Percentiles rank a stretch among this genome's conserved stretches.
Evolutionary conservation across 345 rosid genomes (phyloP).

Genomic region (Hibiscus tridactylites): DNA sequence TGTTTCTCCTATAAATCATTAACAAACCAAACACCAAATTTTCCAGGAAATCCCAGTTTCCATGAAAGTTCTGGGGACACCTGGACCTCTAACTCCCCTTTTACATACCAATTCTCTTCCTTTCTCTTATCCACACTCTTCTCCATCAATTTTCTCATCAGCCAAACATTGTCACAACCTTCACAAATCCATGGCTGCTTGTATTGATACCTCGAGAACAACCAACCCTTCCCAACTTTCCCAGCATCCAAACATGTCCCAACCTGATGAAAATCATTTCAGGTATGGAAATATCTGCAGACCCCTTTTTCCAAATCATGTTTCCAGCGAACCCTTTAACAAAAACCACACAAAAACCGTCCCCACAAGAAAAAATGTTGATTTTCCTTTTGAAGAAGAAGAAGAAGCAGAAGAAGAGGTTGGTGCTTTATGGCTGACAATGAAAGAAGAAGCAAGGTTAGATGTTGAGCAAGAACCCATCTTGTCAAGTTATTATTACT

Average conservation of each 20-base stretch:
- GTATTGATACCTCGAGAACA: constrained; percentile 50
- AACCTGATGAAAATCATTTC: constrained; percentile 27
- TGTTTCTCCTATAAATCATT: not conserved
- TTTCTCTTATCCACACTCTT: constrained; percentile 2
- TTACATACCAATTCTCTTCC: constrained; percentile 26
- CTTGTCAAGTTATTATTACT: constrained; percentile 50
- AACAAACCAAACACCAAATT: not conserved
- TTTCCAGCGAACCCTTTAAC: constrained; percentile 10
- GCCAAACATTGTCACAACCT: not conserved
- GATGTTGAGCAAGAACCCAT: constrained; percentile 61
- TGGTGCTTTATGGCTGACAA: constrained; percentile 49
- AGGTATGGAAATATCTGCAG: constrained; percentile 29
- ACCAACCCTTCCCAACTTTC: constrained; percentile 35
- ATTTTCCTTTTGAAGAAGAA: constrained; percentile 12
- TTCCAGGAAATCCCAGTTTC: constrained; percentile 28
- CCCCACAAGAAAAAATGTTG: constrained; percentile 18
- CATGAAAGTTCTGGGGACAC: constrained; percentile 33
- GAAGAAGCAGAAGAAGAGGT: not conserved
- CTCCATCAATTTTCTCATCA: constrained; percentile 2
- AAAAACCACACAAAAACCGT: constrained; percentile 12
- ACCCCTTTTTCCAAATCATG: constrained; percentile 28
- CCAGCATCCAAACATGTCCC: constrained; percentile 32
- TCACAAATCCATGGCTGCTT: constrained; percentile 52
- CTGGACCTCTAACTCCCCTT: constrained; percentile 25
- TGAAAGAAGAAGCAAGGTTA: constrained; percentile 57